Percentiles rank a stretch among this genome's conserved stretches.
Conservation (phyloP, 2,329 filamentous ascomycete species). For the Xylaria sp. region DNA sequence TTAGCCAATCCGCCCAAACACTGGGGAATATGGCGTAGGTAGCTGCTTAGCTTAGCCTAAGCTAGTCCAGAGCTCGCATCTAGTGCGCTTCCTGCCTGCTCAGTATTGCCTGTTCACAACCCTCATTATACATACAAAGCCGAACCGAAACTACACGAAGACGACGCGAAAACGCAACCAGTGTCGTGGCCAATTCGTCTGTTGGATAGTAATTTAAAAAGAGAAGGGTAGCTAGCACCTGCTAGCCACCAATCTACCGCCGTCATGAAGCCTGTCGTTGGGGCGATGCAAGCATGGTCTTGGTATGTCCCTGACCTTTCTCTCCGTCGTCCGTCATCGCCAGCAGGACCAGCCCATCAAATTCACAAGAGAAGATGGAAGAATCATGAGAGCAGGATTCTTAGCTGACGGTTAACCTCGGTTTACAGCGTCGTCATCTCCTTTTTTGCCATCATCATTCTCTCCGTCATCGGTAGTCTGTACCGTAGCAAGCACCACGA, state of each 20-base stretch:
- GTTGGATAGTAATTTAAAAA: neutral
- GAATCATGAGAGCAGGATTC: neutral
- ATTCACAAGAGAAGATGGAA: conserved; percentile 1
- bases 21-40: neutral
- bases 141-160: conserved; percentile 11
- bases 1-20: neutral
- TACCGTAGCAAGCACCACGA: conserved; percentile 85
- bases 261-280: conserved; percentile 94
- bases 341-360: conserved; percentile 21
- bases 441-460: conserved; percentile 72
- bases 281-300: conserved; percentile 92
- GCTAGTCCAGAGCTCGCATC: conserved; percentile 2
- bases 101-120: neutral
- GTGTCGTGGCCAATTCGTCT: conserved; percentile 8
- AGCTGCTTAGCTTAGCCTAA: neutral
- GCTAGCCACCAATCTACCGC: conserved; percentile 40
- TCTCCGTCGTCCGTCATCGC: conserved; percentile 19
- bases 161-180: conserved; percentile 20
- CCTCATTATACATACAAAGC: conserved; percentile 4
- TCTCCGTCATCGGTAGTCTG: conserved; percentile 73
- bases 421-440: conserved; percentile 75
- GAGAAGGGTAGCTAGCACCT: conserved; percentile 27
- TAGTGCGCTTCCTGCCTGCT: neutral
- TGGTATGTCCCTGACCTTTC: conserved; percentile 70
- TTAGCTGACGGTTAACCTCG: conserved; percentile 41